These are phyloP conservation scores for Pichia phayaonensis DNA, from an alignment of 805 yeast genomes.

Conservation along the genomic window DNA sequence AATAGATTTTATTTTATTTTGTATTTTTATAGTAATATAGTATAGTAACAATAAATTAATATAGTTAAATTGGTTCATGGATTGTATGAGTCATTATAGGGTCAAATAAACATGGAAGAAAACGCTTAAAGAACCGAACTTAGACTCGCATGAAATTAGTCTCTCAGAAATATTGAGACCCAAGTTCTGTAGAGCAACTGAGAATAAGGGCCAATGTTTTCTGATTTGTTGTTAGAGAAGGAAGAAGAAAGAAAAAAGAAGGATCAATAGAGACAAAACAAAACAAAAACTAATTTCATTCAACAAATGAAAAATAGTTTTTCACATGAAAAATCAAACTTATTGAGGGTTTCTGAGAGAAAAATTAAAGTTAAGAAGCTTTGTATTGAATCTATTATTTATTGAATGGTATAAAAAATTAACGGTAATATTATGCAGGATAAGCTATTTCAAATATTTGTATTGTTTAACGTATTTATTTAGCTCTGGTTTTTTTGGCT, in stretches of 20 bases:
- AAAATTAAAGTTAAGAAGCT: too few relatives aligned
- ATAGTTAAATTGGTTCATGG: not conserved
- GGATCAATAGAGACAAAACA: not conserved
- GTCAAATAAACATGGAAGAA: conserved; percentile 6
- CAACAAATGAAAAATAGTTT: too few relatives aligned
- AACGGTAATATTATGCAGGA: not conserved
- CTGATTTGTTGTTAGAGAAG: conserved; percentile 7
- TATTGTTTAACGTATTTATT: not conserved
- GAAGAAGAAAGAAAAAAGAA: not conserved
- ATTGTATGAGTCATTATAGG: conserved; percentile 9
- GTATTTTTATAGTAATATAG: not conserved
- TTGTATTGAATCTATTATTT: not conserved
- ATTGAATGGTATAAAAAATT: not conserved
- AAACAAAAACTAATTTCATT: not conserved
- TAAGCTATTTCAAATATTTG: too few relatives aligned
- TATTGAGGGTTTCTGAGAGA: not conserved
- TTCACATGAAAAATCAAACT: not conserved
- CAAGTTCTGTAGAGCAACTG: not conserved
- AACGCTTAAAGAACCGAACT: conserved; percentile 8
- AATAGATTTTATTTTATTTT: conserved; percentile 6
- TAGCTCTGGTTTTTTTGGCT: not conserved
- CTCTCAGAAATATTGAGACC: conserved; percentile 11
- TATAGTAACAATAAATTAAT: not conserved
- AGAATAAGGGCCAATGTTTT: conserved; percentile 9
- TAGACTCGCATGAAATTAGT: conserved; percentile 1